Conservation (phyloP, 2,329 filamentous ascomycete genomes). For the Beauveria rudraprayagi region DNA sequence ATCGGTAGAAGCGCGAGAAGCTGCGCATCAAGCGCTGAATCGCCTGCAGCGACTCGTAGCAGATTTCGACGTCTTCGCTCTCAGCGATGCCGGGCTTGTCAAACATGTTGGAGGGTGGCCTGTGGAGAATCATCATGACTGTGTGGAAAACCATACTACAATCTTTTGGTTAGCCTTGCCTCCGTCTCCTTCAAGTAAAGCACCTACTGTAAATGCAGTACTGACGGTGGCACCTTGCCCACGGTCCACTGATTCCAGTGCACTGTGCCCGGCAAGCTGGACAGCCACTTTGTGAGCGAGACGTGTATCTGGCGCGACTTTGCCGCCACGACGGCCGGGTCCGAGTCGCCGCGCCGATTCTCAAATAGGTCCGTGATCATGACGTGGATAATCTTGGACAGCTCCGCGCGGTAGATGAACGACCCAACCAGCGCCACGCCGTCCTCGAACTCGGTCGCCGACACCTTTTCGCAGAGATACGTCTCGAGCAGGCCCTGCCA, state of each 20-base stretch:
- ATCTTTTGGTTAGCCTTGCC: not conserved
- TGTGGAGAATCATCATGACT: conserved; percentile 43
- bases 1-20: conserved; percentile 36
- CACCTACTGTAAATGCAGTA: conserved; percentile 38
- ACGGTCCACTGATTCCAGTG: conserved; percentile 46
- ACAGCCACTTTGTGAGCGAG: conserved; percentile 38
- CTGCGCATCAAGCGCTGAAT: conserved; percentile 36
- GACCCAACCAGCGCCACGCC: conserved; percentile 34
- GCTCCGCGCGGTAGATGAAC: conserved; percentile 39
- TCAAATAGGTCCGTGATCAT: conserved; percentile 45
- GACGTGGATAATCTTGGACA: conserved; percentile 39
- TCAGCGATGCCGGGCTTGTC: conserved; percentile 29
- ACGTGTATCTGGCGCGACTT: conserved; percentile 38
- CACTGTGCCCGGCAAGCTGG: conserved; percentile 35
- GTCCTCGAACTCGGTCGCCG: conserved; percentile 39
- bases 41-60: conserved; percentile 39
- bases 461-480: conserved; percentile 36
- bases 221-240: conserved; percentile 35
- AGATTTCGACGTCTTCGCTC: conserved; percentile 40
- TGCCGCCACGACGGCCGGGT: conserved; percentile 32
- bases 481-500: conserved; percentile 40
- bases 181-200: not conserved
- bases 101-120: conserved; percentile 37
- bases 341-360: conserved; percentile 34
- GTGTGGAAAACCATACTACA: conserved; percentile 40